Conservation (phyloP, 139 green algal genomes). For the Pycnococcus provasolii region DNA sequence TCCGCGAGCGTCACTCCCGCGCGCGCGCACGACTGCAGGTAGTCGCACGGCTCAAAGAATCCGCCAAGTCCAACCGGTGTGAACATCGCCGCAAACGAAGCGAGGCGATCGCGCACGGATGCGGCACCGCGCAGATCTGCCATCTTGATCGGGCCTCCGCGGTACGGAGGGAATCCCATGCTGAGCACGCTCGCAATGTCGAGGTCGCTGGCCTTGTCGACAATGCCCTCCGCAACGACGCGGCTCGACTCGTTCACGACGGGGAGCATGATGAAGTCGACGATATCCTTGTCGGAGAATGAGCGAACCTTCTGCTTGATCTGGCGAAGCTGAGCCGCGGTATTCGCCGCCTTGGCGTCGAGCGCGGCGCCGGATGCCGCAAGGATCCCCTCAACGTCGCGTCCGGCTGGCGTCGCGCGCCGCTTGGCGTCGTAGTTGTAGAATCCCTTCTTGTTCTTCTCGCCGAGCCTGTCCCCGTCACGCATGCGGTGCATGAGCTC, state of each 20-base stretch:
- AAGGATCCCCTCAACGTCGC: slow-evolving; percentile 53
- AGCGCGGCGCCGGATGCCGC: slow-evolving; percentile 29
- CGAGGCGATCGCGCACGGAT: slow-evolving; percentile 38
- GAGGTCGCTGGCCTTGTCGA: slow-evolving; percentile 89
- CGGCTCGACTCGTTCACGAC: slow-evolving; percentile 73
- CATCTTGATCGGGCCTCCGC: slow-evolving; percentile 76
- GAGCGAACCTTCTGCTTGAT: slow-evolving; percentile 11
- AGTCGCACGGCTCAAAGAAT: slow-evolving; percentile 79
- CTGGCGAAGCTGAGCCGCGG: not conserved
- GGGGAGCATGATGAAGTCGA: slow-evolving; percentile 97
- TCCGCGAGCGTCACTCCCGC: slow-evolving; percentile 14
- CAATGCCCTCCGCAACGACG: slow-evolving; percentile 66
- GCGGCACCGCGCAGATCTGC: slow-evolving; percentile 63
- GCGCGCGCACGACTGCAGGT: slow-evolving; percentile 36
- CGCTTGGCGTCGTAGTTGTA: slow-evolving; percentile 79
- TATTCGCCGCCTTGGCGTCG: slow-evolving; percentile 29
- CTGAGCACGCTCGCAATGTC: slow-evolving; percentile 90
- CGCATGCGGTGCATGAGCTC: slow-evolving; percentile 66
- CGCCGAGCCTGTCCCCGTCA: slow-evolving; percentile 72
- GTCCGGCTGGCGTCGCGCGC: slow-evolving; percentile 56
- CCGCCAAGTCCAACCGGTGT: slow-evolving; percentile 34
- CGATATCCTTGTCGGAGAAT: slow-evolving; percentile 66
- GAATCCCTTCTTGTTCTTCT: slow-evolving; percentile 86
- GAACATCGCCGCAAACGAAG: slow-evolving; percentile 36
- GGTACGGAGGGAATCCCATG: slow-evolving; percentile 91